Conservation (phyloP, 2,329 filamentous ascomycete genomes). For the Cercospora zeae-maydis region DNA sequence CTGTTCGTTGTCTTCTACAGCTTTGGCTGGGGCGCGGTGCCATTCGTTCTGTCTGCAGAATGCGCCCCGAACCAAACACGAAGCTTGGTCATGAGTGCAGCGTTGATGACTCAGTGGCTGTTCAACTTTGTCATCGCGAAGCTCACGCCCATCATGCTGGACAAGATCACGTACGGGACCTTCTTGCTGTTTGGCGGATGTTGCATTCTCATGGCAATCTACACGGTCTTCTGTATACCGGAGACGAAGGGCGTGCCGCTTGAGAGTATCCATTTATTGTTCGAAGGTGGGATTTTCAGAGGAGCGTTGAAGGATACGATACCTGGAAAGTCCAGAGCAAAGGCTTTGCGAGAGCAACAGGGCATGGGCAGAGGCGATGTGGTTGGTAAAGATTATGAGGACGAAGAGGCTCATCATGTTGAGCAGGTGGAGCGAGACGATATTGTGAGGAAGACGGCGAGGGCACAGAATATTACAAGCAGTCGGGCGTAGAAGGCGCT, state of each 20-base stretch:
- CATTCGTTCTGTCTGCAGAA: slow-evolving; percentile 45
- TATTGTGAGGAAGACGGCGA: slow-evolving; percentile 6
- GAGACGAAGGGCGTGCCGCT: slow-evolving; percentile 45
- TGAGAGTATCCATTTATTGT: slow-evolving; percentile 42
- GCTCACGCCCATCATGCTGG: slow-evolving; percentile 43
- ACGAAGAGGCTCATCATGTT: slow-evolving; percentile 16
- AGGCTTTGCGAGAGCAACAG: slow-evolving; percentile 35
- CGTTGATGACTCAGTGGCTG: slow-evolving; percentile 48
- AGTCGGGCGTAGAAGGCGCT: not conserved
- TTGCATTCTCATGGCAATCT: slow-evolving; percentile 44
- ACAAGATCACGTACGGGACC: slow-evolving; percentile 43
- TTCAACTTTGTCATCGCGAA: slow-evolving; percentile 38
- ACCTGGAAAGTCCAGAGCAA: slow-evolving; percentile 38
- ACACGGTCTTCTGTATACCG: slow-evolving; percentile 42
- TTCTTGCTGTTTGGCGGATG: slow-evolving; percentile 40
- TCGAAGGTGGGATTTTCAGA: slow-evolving; percentile 42
- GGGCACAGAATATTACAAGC: not conserved
- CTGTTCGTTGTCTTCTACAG: slow-evolving; percentile 48
- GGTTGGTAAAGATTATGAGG: slow-evolving; percentile 11
- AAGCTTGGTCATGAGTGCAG: slow-evolving; percentile 43
- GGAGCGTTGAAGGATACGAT: slow-evolving; percentile 41
- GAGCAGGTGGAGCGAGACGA: slow-evolving; percentile 12
- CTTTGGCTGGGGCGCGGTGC: slow-evolving; percentile 47
- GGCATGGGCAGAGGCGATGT: slow-evolving; percentile 33
- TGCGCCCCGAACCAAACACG: slow-evolving; percentile 35